Conservation (phyloP, 169 alveolate species). For the Plasmodium fragile region DNA sequence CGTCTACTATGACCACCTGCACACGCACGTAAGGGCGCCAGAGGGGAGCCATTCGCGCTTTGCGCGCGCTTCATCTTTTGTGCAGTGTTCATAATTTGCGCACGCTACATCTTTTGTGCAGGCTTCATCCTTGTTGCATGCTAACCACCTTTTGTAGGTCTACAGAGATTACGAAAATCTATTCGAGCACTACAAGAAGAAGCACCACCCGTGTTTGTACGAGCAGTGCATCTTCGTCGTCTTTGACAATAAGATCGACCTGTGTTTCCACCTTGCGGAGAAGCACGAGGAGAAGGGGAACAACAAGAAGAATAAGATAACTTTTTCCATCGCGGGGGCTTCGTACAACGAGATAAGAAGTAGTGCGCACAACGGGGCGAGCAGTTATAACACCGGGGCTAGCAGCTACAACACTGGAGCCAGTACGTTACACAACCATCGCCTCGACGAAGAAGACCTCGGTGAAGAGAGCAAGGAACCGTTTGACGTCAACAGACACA, state of each 20-base stretch:
- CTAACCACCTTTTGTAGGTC: slow-evolving; percentile 33
- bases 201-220: slow-evolving; percentile 80
- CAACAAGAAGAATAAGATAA: slow-evolving; percentile 44
- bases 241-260: slow-evolving; percentile 80
- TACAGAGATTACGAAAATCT: slow-evolving; percentile 77
- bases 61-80: neutral
- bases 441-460: neutral
- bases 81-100: neutral
- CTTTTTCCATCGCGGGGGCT: slow-evolving; percentile 62
- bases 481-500: slow-evolving; percentile 16
- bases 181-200: slow-evolving; percentile 78
- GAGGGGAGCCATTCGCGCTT: neutral
- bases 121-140: neutral
- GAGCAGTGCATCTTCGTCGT: slow-evolving; percentile 83
- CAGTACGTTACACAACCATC: neutral
- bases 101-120: neutral
- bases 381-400: neutral
- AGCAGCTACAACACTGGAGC: neutral
- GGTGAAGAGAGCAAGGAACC: neutral
- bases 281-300: slow-evolving; percentile 73
- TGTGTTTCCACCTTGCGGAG: slow-evolving; percentile 79
- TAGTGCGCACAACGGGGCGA: neutral
- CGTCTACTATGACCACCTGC: slow-evolving; percentile 61
- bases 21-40: slow-evolving; percentile 30
- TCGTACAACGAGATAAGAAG: slow-evolving; percentile 68